Percentiles rank a stretch among this genome's conserved stretches.
phyloP scores from a whole-genome alignment of 805 yeast genomes.

The Grigorovia humatica region DNA sequence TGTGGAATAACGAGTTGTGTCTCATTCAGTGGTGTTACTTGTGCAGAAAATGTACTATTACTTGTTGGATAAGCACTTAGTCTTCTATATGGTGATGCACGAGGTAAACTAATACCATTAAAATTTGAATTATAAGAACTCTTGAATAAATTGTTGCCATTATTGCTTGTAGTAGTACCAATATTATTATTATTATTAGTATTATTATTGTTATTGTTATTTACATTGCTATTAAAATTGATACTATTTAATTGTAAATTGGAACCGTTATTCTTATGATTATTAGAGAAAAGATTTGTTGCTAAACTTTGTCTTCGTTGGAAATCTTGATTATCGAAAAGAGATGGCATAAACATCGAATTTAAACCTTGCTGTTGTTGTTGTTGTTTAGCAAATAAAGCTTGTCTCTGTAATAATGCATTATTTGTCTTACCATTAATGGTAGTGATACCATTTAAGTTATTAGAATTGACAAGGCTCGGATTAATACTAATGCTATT shows the following conservation, averaged over 20 bases:
- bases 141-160: not conserved
- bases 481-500: conserved; percentile 1
- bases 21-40: conserved; percentile 19
- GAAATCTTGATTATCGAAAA: conserved; percentile 19
- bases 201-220: not conserved
- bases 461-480: not conserved
- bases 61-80: conserved; percentile 22
- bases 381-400: conserved; percentile 6
- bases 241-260: not conserved
- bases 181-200: not conserved
- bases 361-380: conserved; percentile 11
- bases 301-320: conserved; percentile 33
- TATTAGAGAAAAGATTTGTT: conserved; percentile 8
- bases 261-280: not conserved
- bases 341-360: conserved; percentile 15
- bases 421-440: not conserved
- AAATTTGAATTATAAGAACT: not conserved
- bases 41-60: conserved; percentile 8
- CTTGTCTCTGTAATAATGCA: conserved; percentile 2
- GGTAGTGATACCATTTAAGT: conserved; percentile 3
- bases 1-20: conserved; percentile 35
- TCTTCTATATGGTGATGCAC: conserved; percentile 19
- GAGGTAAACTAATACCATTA: conserved; percentile 3
- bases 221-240: not conserved
- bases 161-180: not conserved